A percentile compares a stretch with the other conserved stretches of the same genome.
These are phyloP conservation scores for Incumbomyces lentus DNA, from an alignment of 2,329 filamentous ascomycete genomes.

Conservation along the genomic window DNA sequence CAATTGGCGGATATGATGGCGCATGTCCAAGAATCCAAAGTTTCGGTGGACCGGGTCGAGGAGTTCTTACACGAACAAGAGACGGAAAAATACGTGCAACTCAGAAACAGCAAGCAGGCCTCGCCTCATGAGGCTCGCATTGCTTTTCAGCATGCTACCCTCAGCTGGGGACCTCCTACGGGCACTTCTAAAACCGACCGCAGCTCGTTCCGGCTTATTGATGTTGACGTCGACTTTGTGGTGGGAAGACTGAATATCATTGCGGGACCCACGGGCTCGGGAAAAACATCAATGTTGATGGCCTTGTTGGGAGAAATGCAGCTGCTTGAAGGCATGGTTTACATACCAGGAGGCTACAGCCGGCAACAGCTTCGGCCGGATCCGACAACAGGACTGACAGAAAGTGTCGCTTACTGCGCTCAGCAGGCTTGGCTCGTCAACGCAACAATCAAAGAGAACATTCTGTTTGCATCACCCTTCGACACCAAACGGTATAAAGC, in stretches of 20 bases:
- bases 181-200: constrained; percentile 44
- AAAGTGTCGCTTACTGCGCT: constrained; percentile 91
- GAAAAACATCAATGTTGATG: constrained; percentile 94
- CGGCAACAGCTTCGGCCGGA: constrained; percentile 76
- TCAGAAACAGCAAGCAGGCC: constrained; percentile 59
- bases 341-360: constrained; percentile 73
- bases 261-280: constrained; percentile 83
- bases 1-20: constrained; percentile 98
- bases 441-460: constrained; percentile 90
- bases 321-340: constrained; percentile 65
- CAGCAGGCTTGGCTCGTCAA: constrained; percentile 97
- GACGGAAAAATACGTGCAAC: constrained; percentile 86
- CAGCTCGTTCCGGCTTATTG: constrained; percentile 70
- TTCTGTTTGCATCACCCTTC: constrained; percentile 73
- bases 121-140: constrained; percentile 63
- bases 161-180: constrained; percentile 69
- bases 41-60: constrained; percentile 92
- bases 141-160: constrained; percentile 72
- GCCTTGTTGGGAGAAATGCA: constrained; percentile 95
- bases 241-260: constrained; percentile 86
- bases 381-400: constrained; percentile 73
- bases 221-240: constrained; percentile 71
- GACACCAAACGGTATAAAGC: constrained; percentile 75
- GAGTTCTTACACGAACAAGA: constrained; percentile 88
- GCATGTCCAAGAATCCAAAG: constrained; percentile 93